Evolutionary conservation across 2,329 filamentous ascomycete genomes (phyloP), one percentile per base, ranked within the genome.

Genomic region (Hansfordia pulvinata): DNA sequence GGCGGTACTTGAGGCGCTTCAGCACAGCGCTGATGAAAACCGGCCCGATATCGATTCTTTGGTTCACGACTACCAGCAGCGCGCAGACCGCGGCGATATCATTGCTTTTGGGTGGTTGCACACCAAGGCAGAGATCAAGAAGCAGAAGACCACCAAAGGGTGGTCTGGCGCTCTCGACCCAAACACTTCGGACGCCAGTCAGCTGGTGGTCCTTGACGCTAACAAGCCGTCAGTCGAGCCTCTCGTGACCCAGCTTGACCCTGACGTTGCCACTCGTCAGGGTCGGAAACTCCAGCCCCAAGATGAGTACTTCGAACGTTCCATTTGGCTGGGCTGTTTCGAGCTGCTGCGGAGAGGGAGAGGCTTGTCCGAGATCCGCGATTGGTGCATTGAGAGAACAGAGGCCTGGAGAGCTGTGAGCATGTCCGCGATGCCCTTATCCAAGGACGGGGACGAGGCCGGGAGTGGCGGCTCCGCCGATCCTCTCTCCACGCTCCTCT

Each of bases 271-370:
- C n/a, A 76, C 74, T 19, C 71, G 90, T 33, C 86, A 96, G 50
- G 66, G 65, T 25, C 71, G 81, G 28, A 72, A 66, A 26, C 60
- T 96, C 20, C 79, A 93, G 45, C 69, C 75, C 14, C 73, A 86
- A 41, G 90, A 98, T 45, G 75, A 84, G 37, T 86, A 76, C 42
- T 90, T 88, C 35, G 90, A 98, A 55, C 72, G 78, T 28, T 80
- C 85, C 3, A 81, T 93, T 24, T 96, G 90, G 86, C 66, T 86
- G 33, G 79, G 82, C n/a, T 90, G 83, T 53, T 96, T 85, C 59
- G 84, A 93, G 49, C 81, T 93, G 61, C 62, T 98, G 27, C 75
- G 88, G 25, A 74, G 85, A 23, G 90, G 90, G n/a, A 76, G 73
- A 37, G 72, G 64, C 34, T 71, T 80, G 54, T 54, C 67, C 7